Evolutionary conservation across 2,329 filamentous ascomycete species (phyloP).

Genomic region (Fusarium torreyae): DNA sequence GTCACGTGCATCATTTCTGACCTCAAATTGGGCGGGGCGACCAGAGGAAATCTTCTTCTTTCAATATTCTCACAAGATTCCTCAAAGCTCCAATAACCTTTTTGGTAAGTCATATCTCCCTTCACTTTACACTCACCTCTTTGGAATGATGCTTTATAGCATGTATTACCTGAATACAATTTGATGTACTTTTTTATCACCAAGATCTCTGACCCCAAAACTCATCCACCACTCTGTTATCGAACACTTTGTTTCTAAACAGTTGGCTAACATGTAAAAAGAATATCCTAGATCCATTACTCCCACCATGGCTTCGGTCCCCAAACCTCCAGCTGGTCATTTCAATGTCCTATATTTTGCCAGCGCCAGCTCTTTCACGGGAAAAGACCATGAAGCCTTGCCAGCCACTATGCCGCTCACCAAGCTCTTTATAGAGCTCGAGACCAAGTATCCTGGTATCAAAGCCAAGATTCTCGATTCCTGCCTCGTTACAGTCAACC

Average conservation of each 20-base stretch:
- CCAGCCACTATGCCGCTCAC: constrained; percentile 75
- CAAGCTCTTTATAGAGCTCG: constrained; percentile 77
- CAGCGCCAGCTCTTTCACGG: constrained; percentile 78
- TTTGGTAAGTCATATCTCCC: constrained; percentile 55
- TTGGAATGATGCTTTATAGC: constrained; percentile 69
- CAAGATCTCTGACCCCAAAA: constrained; percentile 77
- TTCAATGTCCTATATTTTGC: constrained; percentile 90
- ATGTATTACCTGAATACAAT: constrained; percentile 72
- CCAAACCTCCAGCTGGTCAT: constrained; percentile 71
- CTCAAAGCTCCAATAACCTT: constrained; percentile 26
- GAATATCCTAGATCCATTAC: constrained; percentile 14
- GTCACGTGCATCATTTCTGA: constrained; percentile 32
- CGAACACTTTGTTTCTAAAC: neutral
- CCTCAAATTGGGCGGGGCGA: constrained; percentile 45
- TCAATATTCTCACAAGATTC: constrained; percentile 22
- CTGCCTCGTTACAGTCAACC: constrained; percentile 84
- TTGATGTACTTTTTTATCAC: constrained; percentile 75
- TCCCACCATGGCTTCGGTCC: constrained; percentile 54
- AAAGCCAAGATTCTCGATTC: constrained; percentile 76
- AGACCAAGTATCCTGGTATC: constrained; percentile 79
- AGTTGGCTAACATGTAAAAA: constrained; percentile 44
- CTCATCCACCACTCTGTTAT: constrained; percentile 25
- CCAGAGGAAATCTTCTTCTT: constrained; percentile 16
- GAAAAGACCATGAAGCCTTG: constrained; percentile 75
- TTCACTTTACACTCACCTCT: constrained; percentile 1